Base-by-base conservation (phyloP, 2,329 filamentous ascomycete species). In the Xylaria sp. region DNA sequence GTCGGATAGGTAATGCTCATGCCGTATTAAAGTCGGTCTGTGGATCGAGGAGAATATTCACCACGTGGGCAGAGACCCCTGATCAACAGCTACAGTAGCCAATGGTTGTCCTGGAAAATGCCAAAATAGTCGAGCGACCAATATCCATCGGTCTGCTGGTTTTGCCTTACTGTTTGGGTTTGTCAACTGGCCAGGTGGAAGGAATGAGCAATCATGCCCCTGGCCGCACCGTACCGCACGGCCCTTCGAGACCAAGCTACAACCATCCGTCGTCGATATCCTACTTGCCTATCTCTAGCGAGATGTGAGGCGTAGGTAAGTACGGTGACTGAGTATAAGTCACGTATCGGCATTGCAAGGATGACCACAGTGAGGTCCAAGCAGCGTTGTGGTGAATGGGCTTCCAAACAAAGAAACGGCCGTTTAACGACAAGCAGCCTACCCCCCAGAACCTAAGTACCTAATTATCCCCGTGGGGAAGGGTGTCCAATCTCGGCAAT, bases 151-250 rank as follows among this genome's bases (percentile, higher is more conserved):
- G 8, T 23, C 23, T 13, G 3, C 40, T 6, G 1, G 23, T 40
- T 9, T 51, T 16, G 6, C 13, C 13, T 37, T 18, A 18, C 16
- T 23, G 9, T 21, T 42, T 16, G 13, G n/a, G 23, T 35, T 58
- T 35, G 6, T 32, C 54, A 47, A 13, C 9, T 40, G 9, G 25
- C 6, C 18, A 54, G n/a, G 27, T 37, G 32, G 21, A 5, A 9
- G 23, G 29, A 23, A 13, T 27, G 18, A 53, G 66, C 66, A 68
- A 68, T 68, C 51, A 65, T 6, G 35, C 23, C 37, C 21, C 27
- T 10, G 32, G 32, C 32, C 32, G 18, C 32, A 65, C 55, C 48
- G 16, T 59, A 40, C 48, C n/a, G 54, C 54, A 63, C 48, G 37
- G n/a, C 40, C 50, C 50, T 37, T 44, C 18, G 18, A 35, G 9